Evolutionary conservation across 2,329 filamentous ascomycete species (phyloP).

Genomic region (Colletotrichum cordylinicola): DNA sequence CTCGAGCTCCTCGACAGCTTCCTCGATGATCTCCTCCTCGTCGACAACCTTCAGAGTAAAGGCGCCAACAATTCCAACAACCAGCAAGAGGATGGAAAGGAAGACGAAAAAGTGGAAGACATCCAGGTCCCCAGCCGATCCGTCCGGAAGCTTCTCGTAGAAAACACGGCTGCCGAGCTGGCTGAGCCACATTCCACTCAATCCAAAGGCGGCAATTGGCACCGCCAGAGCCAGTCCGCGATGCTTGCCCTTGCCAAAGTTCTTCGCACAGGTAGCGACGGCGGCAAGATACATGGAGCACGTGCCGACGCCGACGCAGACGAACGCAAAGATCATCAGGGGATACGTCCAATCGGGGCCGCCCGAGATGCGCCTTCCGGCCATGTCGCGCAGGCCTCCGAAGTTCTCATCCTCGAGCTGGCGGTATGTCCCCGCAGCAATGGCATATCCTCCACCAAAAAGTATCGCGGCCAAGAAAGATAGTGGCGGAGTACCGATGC

Average conservation of each 20-base stretch:
- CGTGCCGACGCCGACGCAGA: conserved; percentile 82
- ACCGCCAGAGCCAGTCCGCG: conserved; percentile 88
- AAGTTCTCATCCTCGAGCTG: conserved; percentile 51
- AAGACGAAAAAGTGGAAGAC: conserved; percentile 92
- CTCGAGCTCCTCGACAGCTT: conserved; percentile 89
- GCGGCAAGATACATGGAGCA: conserved; percentile 88
- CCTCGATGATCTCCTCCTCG: conserved; percentile 87
- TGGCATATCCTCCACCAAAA: conserved; percentile 82
- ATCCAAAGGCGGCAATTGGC: conserved; percentile 89
- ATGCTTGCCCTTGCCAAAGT: conserved; percentile 88
- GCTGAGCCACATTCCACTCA: conserved; percentile 96
- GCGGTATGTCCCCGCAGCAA: conserved; percentile 80
- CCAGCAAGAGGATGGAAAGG: conserved; percentile 72
- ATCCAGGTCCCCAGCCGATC: conserved; percentile 66
- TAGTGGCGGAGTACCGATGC: conserved; percentile 79
- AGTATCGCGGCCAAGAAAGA: conserved; percentile 74
- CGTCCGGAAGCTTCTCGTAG: conserved; percentile 70
- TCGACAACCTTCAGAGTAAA: conserved; percentile 81
- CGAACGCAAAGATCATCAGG: conserved; percentile 85
- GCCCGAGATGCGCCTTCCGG: conserved; percentile 35
- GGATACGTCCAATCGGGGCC: conserved; percentile 71
- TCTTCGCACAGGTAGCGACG: conserved; percentile 97
- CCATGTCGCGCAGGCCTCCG: conserved; percentile 19
- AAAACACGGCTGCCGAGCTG: conserved; percentile 83
- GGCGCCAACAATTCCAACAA: conserved; percentile 74